phyloP scores from a whole-genome alignment of 768 basidiomycete genomes.

The Trametes cubensis region DNA sequence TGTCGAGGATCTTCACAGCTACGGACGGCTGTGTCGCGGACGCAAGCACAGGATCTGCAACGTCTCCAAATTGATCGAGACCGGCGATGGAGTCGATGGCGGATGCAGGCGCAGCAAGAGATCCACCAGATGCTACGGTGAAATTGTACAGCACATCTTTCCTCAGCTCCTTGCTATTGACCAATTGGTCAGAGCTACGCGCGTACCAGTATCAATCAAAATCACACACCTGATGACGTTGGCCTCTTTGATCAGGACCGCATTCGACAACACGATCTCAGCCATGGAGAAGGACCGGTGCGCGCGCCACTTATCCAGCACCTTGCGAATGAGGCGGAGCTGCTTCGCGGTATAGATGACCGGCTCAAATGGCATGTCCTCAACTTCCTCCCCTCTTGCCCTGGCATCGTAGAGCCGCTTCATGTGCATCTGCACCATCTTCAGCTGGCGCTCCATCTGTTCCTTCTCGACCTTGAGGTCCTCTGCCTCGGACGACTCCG shows the following conservation, averaged over 20 bases:
- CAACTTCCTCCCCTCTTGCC: slow-evolving; percentile 76
- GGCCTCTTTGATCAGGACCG: slow-evolving; percentile 89
- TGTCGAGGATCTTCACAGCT: slow-evolving; percentile 90
- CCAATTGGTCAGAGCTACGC: slow-evolving; percentile 1
- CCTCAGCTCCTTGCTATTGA: slow-evolving; percentile 74
- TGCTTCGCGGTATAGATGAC: slow-evolving; percentile 83
- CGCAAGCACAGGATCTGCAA: slow-evolving; percentile 78
- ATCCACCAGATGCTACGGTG: slow-evolving; percentile 81
- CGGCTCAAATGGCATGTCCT: slow-evolving; percentile 70
- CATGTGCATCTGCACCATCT: slow-evolving; percentile 80
- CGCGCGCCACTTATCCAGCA: slow-evolving; percentile 82
- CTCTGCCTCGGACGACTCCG: slow-evolving; percentile 77
- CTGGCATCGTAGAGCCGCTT: slow-evolving; percentile 76
- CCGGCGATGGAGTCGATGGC: slow-evolving; percentile 85
- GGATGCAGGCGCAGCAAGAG: slow-evolving; percentile 77
- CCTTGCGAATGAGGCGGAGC: slow-evolving; percentile 78
- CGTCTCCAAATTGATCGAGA: slow-evolving; percentile 90
- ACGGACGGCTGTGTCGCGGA: slow-evolving; percentile 80
- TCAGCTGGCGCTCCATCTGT: slow-evolving; percentile 89
- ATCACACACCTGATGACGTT: slow-evolving; percentile 80
- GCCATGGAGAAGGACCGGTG: slow-evolving; percentile 91
- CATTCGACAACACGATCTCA: slow-evolving; percentile 81
- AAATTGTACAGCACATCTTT: slow-evolving; percentile 94
- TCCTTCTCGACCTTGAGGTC: slow-evolving; percentile 89
- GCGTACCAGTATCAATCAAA: background rate